These are phyloP conservation scores for Bruguiera gymnorhiza DNA, from an alignment of 345 rosid species.

Conservation along the genomic window DNA sequence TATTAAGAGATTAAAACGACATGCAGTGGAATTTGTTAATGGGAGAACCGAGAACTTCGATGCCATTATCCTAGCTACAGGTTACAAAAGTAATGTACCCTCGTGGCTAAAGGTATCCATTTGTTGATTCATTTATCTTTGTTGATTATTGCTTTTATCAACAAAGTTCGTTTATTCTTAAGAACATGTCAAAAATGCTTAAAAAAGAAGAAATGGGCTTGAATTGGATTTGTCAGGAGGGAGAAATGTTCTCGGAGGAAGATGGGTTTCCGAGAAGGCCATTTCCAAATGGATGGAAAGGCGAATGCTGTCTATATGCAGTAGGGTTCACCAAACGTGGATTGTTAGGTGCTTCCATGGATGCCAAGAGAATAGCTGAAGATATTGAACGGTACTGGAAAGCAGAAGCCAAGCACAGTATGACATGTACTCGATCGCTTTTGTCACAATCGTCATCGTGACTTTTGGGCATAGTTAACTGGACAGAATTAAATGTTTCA, in stretches of 20 bases:
- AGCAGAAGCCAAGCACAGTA: conserved; percentile 24
- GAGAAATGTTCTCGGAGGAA: conserved; percentile 31
- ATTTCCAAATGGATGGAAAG: conserved; percentile 39
- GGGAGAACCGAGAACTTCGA: conserved; percentile 65
- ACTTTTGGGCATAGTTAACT: not conserved
- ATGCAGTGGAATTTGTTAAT: conserved; percentile 66
- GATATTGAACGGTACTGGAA: conserved; percentile 19
- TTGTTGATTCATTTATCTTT: not conserved
- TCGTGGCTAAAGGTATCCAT: conserved; percentile 76
- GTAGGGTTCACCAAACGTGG: conserved; percentile 41
- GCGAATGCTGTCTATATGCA: conserved; percentile 29
- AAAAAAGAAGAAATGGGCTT: conserved; percentile 2
- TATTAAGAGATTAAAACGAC: conserved; percentile 46
- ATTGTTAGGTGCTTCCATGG: conserved; percentile 33
- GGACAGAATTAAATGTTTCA: not conserved
- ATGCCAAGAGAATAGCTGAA: conserved; percentile 28
- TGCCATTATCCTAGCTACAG: conserved; percentile 85
- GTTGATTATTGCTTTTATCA: not conserved
- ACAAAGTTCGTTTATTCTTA: not conserved
- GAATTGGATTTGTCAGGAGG: conserved; percentile 23
- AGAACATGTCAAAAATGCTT: not conserved
- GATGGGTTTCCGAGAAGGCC: conserved; percentile 35
- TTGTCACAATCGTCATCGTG: conserved; percentile 16
- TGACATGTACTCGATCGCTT: conserved; percentile 17
- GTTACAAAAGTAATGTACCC: conserved; percentile 82